phyloP scores from a whole-genome alignment of 495 filamentous ascomycete genomes.

The Penicillium longicatenatum region DNA sequence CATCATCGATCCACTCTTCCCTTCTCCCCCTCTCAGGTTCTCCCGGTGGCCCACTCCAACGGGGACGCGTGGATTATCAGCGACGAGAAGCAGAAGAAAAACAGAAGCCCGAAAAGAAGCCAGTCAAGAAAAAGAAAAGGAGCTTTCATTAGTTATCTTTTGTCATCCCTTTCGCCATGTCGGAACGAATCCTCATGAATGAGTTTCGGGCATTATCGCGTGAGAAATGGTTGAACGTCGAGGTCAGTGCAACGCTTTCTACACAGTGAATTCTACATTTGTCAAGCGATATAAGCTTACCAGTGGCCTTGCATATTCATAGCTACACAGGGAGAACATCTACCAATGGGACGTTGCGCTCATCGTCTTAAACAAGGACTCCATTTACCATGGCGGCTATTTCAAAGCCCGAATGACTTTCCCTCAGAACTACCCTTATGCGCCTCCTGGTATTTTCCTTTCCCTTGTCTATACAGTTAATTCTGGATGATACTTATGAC shows the following conservation, averaged over 20 bases:
- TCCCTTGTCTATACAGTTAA: background rate
- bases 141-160: background rate
- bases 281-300: background rate
- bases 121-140: background rate
- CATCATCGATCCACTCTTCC: conserved; percentile 15
- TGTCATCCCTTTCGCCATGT: conserved; percentile 38
- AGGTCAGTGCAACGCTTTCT: conserved; percentile 51
- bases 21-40: conserved; percentile 3
- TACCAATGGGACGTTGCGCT: conserved; percentile 85
- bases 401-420: conserved; percentile 90
- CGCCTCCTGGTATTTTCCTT: conserved; percentile 63
- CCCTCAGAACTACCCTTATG: conserved; percentile 84
- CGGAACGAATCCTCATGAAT: conserved; percentile 83
- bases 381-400: conserved; percentile 89
- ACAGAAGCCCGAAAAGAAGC: background rate
- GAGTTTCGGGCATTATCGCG: conserved; percentile 81
- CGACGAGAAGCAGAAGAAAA: background rate
- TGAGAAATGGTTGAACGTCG: conserved; percentile 92
- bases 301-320: background rate
- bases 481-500: conserved; percentile 7
- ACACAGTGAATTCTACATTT: background rate
- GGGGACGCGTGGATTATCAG: background rate
- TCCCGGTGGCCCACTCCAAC: background rate
- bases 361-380: conserved; percentile 89
- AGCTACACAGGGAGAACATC: conserved; percentile 75